phyloP scores from a whole-genome alignment of 768 basidiomycete species.

The Termitomyces sp. region DNA sequence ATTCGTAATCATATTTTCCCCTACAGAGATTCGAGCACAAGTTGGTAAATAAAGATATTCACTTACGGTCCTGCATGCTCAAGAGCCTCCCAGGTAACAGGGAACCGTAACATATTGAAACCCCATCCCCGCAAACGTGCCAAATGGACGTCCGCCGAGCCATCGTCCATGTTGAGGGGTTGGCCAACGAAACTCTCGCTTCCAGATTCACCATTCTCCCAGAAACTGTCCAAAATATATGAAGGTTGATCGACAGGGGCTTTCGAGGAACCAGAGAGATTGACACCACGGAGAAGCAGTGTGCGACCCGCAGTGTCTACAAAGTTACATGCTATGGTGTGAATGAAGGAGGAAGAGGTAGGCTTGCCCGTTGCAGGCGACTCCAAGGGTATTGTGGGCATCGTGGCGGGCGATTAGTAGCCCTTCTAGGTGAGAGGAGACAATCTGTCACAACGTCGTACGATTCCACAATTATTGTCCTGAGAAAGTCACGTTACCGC shows the following conservation, averaged over 20 bases:
- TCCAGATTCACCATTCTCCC: conserved; percentile 73
- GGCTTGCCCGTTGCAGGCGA: conserved; percentile 58
- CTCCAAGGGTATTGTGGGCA: conserved; percentile 53
- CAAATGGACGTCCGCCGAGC: conserved; percentile 82
- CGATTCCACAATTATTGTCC: conserved; percentile 7
- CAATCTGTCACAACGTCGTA: conserved; percentile 1
- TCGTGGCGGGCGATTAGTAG: conserved; percentile 21
- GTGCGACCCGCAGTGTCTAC: conserved; percentile 75
- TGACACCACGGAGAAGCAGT: conserved; percentile 88
- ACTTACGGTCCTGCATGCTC: conserved; percentile 96
- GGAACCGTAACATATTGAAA: conserved; percentile 81
- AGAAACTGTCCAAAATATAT: conserved; percentile 70
- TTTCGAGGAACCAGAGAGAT: conserved; percentile 88
- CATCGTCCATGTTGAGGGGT: conserved; percentile 83
- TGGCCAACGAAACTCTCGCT: conserved; percentile 70
- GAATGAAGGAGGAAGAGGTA: conserved; percentile 49
- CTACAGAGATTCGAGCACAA: conserved; percentile 35
- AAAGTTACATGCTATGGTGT: conserved; percentile 67
- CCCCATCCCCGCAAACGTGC: conserved; percentile 90
- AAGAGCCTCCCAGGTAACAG: conserved; percentile 93
- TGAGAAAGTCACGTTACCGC: conserved; percentile 9
- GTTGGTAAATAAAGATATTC: conserved; percentile 5
- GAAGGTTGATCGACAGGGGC: conserved; percentile 72
- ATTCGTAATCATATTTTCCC: conserved; percentile 85
- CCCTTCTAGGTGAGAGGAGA: neutral